Conservation (phyloP, 352 stramenopile species). For the Phytophthora vignae region DNA sequence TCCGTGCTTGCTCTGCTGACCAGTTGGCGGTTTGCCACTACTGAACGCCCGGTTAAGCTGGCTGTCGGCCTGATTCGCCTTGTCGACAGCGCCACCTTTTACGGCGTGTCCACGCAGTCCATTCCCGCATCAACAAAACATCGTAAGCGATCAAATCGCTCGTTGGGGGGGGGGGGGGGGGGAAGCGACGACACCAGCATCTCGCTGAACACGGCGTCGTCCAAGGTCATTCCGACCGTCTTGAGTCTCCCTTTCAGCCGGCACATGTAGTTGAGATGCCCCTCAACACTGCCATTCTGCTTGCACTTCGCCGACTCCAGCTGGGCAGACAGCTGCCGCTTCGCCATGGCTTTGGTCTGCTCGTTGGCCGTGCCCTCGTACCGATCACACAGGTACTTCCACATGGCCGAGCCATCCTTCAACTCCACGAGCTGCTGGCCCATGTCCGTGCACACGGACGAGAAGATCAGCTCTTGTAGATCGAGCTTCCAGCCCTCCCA, state of each 20-base stretch:
- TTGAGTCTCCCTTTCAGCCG: constrained; percentile 4
- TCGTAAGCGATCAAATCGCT: constrained; percentile 12
- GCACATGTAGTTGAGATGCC: constrained; percentile 19
- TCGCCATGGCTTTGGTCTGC: constrained; percentile 2
- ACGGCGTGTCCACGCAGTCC: constrained; percentile 4
- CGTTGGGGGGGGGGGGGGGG: too few species aligned
- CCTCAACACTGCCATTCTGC: constrained; percentile 11
- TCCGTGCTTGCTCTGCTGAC: too few species aligned
- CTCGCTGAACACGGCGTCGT: constrained; percentile 2
- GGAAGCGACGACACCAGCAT: constrained; percentile 9
- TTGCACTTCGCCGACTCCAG: constrained; percentile 12
- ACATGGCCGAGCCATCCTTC: not conserved
- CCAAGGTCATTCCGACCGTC: constrained; percentile 16
- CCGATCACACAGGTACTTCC: constrained; percentile 6
- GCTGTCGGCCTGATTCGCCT: too few species aligned
- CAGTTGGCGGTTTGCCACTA: too few species aligned
- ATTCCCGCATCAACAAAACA: constrained; percentile 7
- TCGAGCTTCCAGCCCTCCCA: constrained; percentile 1
- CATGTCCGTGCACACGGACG: constrained; percentile 15
- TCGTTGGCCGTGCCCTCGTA: constrained; percentile 11
- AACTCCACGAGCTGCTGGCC: constrained; percentile 15
- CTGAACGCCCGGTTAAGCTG: too few species aligned
- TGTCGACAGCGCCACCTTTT: too few species aligned
- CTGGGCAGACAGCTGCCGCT: constrained; percentile 15
- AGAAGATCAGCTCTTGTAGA: not conserved